phyloP scores from a whole-genome alignment of 192 early-diverging fungal genomes.

The Coemansia sp. region DNA sequence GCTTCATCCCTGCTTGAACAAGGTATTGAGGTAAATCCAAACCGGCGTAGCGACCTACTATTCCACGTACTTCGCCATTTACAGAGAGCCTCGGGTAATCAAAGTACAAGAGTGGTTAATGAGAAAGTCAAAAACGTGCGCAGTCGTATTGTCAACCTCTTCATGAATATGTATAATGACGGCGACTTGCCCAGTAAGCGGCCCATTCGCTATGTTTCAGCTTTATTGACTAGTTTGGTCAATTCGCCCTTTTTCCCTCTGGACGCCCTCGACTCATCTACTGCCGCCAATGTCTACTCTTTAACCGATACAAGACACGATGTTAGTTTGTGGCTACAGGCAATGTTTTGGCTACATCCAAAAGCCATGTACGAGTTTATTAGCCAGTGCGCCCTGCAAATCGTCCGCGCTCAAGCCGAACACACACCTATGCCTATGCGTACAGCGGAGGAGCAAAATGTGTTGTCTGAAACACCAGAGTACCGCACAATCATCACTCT shows the following conservation, averaged over 20 bases:
- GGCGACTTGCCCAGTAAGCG: slow-evolving; percentile 32
- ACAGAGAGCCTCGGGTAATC: slow-evolving; percentile 36
- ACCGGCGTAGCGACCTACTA: slow-evolving; percentile 30
- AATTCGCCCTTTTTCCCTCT: slow-evolving; percentile 36
- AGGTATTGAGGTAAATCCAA: slow-evolving; percentile 29
- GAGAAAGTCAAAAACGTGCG: slow-evolving; percentile 54
- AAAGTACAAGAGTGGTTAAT: slow-evolving; percentile 32
- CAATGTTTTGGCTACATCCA: slow-evolving; percentile 49
- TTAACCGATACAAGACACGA: slow-evolving; percentile 38
- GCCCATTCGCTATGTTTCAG: slow-evolving; percentile 38
- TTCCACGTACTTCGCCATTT: slow-evolving; percentile 41
- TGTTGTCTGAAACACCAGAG: slow-evolving; percentile 8
- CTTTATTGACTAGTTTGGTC: slow-evolving; percentile 31
- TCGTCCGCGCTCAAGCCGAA: slow-evolving; percentile 14
- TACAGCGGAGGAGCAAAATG: background rate
- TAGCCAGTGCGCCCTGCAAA: slow-evolving; percentile 35
- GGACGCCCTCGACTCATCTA: background rate
- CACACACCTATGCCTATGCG: background rate
- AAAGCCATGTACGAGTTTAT: slow-evolving; percentile 44
- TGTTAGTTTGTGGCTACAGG: slow-evolving; percentile 47
- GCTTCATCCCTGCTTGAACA: slow-evolving; percentile 25
- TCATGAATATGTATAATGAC: slow-evolving; percentile 37
- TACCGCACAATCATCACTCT: slow-evolving; percentile 7
- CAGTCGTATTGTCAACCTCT: slow-evolving; percentile 42
- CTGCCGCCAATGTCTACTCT: slow-evolving; percentile 8